Evolutionary conservation across 768 basidiomycete species (phyloP), one percentile per base, ranked within the genome.

Genomic region (Tricholoma matsutake): DNA sequence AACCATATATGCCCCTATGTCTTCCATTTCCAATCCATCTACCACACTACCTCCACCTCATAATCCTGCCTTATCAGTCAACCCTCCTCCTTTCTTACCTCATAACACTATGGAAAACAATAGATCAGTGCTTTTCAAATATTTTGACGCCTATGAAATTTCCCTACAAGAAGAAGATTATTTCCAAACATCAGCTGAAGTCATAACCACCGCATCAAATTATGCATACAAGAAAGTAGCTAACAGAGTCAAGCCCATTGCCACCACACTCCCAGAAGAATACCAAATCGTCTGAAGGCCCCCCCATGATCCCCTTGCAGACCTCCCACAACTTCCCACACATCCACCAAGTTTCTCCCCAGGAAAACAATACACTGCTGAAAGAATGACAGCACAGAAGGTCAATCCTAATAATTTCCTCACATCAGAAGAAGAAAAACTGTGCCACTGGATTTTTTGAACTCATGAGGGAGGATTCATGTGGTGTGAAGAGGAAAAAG

Each of bases 271-370:
- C 29, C 55, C 55, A 28, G 55, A 56, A 34, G n/a, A 64, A 22
- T 63, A 56, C 35, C 29, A 41, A 6, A 65, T 69, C 8, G 29
- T 61, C 1, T 52, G 64, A 1, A 49, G 53, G 16, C 62, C 66
- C n/a, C 43, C 52, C 0, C 49, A 58, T 14, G 51, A 69, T 37
- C 66, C 64, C 0, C 60, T 67, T 0, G 57, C 57, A 4, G 34
- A 31, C 25, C 22, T 67, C 2, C 63, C 64, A 22, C 1, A 11
- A 8, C 54, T 67, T 0, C n/a, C 39, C 8, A 56, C 58, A 6
- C 41, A 61, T 9, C 64, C 64, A 0, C 60, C 62, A 0, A 52
- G 35, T 28, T 67, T 70, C 56, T 10, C 13, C 8, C 65, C 68
- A 1, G 61, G 57, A 3, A 43, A 43, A 22, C 18, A 16, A 10